Evolutionary conservation across 495 filamentous ascomycete genomes (phyloP), one percentile per base, ranked within the genome.

Genomic region (Aspergillus asperescens): DNA sequence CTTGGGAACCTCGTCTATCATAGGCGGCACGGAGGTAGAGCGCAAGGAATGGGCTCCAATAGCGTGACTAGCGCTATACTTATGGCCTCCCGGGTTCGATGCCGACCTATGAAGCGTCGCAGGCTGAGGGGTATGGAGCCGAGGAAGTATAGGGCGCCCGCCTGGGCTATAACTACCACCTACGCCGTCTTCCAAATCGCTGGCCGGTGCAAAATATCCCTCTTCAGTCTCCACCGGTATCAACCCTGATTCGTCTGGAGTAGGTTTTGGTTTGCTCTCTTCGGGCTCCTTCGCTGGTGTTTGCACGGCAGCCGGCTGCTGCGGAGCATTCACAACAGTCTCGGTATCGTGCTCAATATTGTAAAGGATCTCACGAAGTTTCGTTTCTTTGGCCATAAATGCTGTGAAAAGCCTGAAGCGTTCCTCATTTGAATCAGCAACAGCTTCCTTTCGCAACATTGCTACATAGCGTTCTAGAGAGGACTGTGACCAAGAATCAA

Each of bases 401-500:
- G 71, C 66, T 3, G 69, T 77, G 47, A 80, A 80, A 23, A 79
- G 71, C 46, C 74, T 73, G 48, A 71, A 70, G 25, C 76, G 72
- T 39, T 80, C 77, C 46, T 68, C 62, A 47, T 80, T 74, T 2
- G 69, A 73, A 40, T 75, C 69, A 9, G 74, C 76, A 20, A 72
- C 68, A 18, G 72, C 70, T 56, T 80, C 77, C 55, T 80, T 78
- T 22, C 72, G 75, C 19, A 80, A 56, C 75, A 79, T 79, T 7
- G 75, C 69, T 15, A 77, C 65, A 56, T 73, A 80, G 19, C 77
- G 75, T 23, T 70, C 68, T 28, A 80, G 52, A 38, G 77, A 80
- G 8, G 77, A 77, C 55, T 71, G 75, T 22, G 64, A 77, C 77
- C 76, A 79, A 1, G 76, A 72, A 34, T 79, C 76, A 9, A 80